These are phyloP conservation scores for Leucoagaricus sp. DNA, from an alignment of 1,284 basidiomycete genomes.

Conservation along the genomic window DNA sequence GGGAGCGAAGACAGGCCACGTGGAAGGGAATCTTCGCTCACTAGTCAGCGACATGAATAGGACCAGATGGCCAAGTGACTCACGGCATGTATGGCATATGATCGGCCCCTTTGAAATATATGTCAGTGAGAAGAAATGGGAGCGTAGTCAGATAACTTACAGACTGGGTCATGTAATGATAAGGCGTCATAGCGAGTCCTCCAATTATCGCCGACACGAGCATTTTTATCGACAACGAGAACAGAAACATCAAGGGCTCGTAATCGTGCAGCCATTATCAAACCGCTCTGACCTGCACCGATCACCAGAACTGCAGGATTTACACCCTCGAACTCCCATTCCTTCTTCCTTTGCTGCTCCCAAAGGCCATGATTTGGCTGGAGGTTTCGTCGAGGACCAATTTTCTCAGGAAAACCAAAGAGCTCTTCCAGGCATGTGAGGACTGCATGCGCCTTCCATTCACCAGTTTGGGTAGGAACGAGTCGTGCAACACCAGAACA, in stretches of 20 bases:
- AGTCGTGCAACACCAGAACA: slow-evolving; percentile 12
- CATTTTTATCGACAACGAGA: slow-evolving; percentile 55
- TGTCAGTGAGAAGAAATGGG: neutral
- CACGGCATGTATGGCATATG: slow-evolving; percentile 60
- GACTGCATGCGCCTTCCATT: slow-evolving; percentile 22
- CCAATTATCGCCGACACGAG: slow-evolving; percentile 62
- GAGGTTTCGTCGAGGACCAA: slow-evolving; percentile 23
- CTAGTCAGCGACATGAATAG: neutral
- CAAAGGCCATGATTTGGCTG: slow-evolving; percentile 37
- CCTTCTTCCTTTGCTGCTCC: slow-evolving; percentile 32
- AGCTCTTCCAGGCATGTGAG: slow-evolving; percentile 22
- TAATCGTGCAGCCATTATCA: slow-evolving; percentile 59
- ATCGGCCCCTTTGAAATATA: slow-evolving; percentile 52
- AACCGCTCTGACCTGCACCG: slow-evolving; percentile 68
- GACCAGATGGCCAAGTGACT: slow-evolving; percentile 19
- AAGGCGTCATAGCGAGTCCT: slow-evolving; percentile 58
- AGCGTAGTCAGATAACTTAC: slow-evolving; percentile 21
- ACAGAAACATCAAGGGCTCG: slow-evolving; percentile 52
- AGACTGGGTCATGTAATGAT: slow-evolving; percentile 58
- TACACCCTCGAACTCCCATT: slow-evolving; percentile 38
- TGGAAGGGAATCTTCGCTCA: slow-evolving; percentile 48
- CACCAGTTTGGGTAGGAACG: slow-evolving; percentile 3
- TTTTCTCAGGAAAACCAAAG: slow-evolving; percentile 21
- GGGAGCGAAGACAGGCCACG: slow-evolving; percentile 65
- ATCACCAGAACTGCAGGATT: slow-evolving; percentile 54